Evolutionary conservation across 106 monocot species (phyloP).

Genomic region (Phalaenopsis aphrodite): DNA sequence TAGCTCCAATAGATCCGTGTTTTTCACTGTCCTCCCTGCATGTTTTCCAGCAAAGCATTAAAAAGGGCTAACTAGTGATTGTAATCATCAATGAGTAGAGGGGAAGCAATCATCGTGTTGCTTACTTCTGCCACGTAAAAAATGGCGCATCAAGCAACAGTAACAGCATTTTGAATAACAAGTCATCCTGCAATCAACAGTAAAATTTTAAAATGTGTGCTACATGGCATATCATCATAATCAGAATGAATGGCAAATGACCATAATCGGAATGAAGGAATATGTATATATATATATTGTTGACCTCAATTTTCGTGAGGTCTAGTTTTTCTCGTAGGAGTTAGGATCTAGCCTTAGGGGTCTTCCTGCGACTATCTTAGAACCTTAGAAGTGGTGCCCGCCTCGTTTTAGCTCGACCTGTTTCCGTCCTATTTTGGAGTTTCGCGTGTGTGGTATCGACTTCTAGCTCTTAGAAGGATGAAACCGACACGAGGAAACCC

Average conservation of each 20-base stretch:
- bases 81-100: background rate
- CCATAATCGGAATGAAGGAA: background rate
- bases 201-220: background rate
- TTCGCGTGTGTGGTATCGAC: too few species aligned
- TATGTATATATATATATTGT: too few species aligned
- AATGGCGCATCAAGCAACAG: slow-evolving; percentile 50
- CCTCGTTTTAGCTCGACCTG: too few species aligned
- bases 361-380: too few species aligned
- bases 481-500: too few species aligned
- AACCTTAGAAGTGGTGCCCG: too few species aligned
- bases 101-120: background rate
- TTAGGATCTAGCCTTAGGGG: too few species aligned
- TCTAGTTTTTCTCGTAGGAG: too few species aligned
- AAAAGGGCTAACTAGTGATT: background rate
- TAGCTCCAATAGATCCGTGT: slow-evolving; percentile 10
- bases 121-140: slow-evolving; percentile 39
- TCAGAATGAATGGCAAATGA: background rate
- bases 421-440: too few species aligned
- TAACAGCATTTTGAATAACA: slow-evolving; percentile 78
- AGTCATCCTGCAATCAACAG: slow-evolving; percentile 67
- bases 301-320: too few species aligned
- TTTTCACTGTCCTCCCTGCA: slow-evolving; percentile 29
- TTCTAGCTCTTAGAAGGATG: too few species aligned
- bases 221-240: background rate
- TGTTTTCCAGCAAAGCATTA: slow-evolving; percentile 3